phyloP scores from a whole-genome alignment of 257 asterid species.

The Paraleonurus japonicus region DNA sequence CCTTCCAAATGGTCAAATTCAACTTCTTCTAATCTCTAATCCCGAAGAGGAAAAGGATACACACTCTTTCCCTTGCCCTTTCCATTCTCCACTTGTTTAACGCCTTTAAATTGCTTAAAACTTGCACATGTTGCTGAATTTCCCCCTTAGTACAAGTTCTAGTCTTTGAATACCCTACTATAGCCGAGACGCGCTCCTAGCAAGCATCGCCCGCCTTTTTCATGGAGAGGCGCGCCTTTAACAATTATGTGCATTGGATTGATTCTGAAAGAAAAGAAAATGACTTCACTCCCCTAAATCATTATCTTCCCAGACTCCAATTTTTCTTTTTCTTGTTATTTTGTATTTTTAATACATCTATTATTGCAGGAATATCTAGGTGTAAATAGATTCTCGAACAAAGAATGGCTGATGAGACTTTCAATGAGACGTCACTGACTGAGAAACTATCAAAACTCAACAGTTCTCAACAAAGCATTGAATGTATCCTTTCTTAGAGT shows the following conservation, averaged over 20 bases:
- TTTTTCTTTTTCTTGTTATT: neutral
- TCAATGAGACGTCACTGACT: constrained; percentile 57
- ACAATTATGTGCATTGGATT: neutral
- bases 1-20: too few species aligned
- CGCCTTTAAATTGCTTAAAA: too few species aligned
- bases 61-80: too few species aligned
- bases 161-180: too few species aligned
- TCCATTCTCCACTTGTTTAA: too few species aligned
- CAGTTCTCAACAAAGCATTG: constrained; percentile 89
- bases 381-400: constrained; percentile 18
- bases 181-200: too few species aligned
- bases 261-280: constrained; percentile 3
- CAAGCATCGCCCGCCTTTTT: too few species aligned
- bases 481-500: constrained; percentile 77
- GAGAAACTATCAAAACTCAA: constrained; percentile 90
- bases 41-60: too few species aligned
- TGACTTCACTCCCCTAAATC: neutral
- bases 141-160: too few species aligned
- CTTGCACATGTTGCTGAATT: too few species aligned
- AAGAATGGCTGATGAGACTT: constrained; percentile 67
- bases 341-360: neutral
- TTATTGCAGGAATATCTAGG: constrained; percentile 34
- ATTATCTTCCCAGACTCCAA: neutral
- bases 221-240: too few species aligned
- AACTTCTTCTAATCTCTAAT: too few species aligned